These are phyloP conservation scores for Mucor ambiguus DNA, from an alignment of 371 early-diverging fungal genomes.

Conservation along the genomic window DNA sequence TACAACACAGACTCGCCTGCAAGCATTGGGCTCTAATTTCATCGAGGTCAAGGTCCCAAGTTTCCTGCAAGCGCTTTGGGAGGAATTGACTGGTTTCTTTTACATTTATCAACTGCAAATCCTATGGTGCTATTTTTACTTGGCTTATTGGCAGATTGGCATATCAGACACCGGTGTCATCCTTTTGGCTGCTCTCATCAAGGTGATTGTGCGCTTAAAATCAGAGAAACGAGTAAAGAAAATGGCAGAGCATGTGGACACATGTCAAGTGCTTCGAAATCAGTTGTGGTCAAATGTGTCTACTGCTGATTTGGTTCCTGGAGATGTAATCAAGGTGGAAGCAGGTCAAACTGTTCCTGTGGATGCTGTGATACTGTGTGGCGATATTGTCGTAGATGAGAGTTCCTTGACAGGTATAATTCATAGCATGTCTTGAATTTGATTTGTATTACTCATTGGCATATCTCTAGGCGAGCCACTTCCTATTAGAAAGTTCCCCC, in stretches of 20 bases:
- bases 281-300: slow-evolving; percentile 47
- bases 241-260: slow-evolving; percentile 60
- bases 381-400: slow-evolving; percentile 72
- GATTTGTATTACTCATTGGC: background rate
- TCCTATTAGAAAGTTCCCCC: slow-evolving; percentile 55
- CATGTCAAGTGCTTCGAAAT: slow-evolving; percentile 52
- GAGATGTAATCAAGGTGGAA: slow-evolving; percentile 61
- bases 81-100: slow-evolving; percentile 70
- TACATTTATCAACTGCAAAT: slow-evolving; percentile 78
- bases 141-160: slow-evolving; percentile 73
- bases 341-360: slow-evolving; percentile 53
- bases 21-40: slow-evolving; percentile 66
- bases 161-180: slow-evolving; percentile 68
- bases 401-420: slow-evolving; percentile 56
- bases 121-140: slow-evolving; percentile 69
- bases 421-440: too few relatives aligned
- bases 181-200: slow-evolving; percentile 64
- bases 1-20: slow-evolving; percentile 51
- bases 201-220: slow-evolving; percentile 58
- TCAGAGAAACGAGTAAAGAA: slow-evolving; percentile 63
- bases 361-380: slow-evolving; percentile 65
- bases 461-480: slow-evolving; percentile 46
- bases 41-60: slow-evolving; percentile 59
- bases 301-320: slow-evolving; percentile 63
- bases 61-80: slow-evolving; percentile 50